Base-by-base conservation (phyloP, 805 yeast genomes). In the Saturnispora silvae region DNA sequence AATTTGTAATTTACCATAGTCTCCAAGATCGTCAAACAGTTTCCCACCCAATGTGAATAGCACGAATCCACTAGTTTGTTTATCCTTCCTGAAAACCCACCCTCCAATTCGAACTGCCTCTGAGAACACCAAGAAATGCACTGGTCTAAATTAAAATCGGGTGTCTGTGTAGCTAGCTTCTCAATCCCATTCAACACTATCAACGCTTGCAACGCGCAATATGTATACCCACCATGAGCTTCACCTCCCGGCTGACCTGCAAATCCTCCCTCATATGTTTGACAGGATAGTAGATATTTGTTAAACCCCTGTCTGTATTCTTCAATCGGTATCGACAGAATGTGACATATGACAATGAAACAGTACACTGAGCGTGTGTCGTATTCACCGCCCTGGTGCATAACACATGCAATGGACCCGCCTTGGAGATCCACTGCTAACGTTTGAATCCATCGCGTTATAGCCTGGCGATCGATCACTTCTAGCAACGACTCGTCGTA, bases 221-320 rank as follows among this genome's bases (percentile, higher is more conserved):
- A 92, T 0, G 97, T 75, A 54, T 92, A 94, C 1, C 98, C 99
- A 2, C 96, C 98, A 54, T 92, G 99, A 0, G 97, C 96, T 57
- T 92, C 99, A 42, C 74, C 80, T 4, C 69, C 65, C 0, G 94
- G 92, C 16, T 67, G 65, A 1, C 94, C 95, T 1, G 87, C 85
- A 59, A 89, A 82, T 0, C 98, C 98, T 18, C 99, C 98, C 60
- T 94, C 98, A 53, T 70, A 87, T 0, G 89, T 82, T 57, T 92
- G 98, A 48, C 96, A 85, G 10, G 53, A 45, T 0, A 59, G 48
- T 11, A 92, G 46, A 77, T 86, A 89, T 11, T 68, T 70, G 3
- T 64, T 61, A 0, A 75, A 67, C 4, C 71, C 72, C 13, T 59
- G 60, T 0, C 59, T 45, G 7, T 92, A 59, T 43, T 79, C 81